Evolutionary conservation across 2,329 filamentous ascomycete species (phyloP).

Genomic region (Trichothecium roseum): DNA sequence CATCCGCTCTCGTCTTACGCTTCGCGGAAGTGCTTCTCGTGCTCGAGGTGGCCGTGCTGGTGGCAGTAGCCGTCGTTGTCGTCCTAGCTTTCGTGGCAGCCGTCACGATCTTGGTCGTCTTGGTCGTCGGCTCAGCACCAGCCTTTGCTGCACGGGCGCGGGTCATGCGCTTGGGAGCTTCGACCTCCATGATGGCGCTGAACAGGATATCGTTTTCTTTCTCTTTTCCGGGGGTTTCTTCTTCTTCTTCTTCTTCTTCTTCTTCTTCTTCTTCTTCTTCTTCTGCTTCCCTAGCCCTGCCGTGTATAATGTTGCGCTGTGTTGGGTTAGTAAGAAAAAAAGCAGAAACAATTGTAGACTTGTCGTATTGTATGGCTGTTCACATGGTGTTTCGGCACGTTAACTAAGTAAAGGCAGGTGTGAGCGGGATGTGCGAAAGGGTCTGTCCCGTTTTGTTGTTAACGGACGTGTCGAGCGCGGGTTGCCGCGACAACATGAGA

Average conservation of each 20-base stretch:
- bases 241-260: no score
- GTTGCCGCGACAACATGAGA: no score
- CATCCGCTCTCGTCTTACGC: constrained; percentile 45
- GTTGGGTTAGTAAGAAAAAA: no score
- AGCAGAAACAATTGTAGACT: no score
- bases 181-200: constrained; percentile 38
- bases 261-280: no score
- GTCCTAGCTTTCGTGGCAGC: constrained; percentile 38
- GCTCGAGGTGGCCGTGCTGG: constrained; percentile 16
- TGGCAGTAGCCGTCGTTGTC: constrained; percentile 17
- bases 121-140: constrained; percentile 22
- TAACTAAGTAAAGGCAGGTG: no score
- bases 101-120: constrained; percentile 35
- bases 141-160: constrained; percentile 36
- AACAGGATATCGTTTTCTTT: neutral
- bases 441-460: no score
- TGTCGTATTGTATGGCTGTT: constrained; percentile 4
- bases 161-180: constrained; percentile 48
- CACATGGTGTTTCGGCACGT: constrained; percentile 14
- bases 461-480: no score
- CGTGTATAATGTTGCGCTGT: no score
- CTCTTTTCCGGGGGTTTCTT: no score
- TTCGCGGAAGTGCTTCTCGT: constrained; percentile 24
- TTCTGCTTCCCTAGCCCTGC: no score
- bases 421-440: no score